These are phyloP conservation scores for Diaporthe batatas DNA, from an alignment of 2,329 filamentous ascomycete genomes.

Conservation along the genomic window DNA sequence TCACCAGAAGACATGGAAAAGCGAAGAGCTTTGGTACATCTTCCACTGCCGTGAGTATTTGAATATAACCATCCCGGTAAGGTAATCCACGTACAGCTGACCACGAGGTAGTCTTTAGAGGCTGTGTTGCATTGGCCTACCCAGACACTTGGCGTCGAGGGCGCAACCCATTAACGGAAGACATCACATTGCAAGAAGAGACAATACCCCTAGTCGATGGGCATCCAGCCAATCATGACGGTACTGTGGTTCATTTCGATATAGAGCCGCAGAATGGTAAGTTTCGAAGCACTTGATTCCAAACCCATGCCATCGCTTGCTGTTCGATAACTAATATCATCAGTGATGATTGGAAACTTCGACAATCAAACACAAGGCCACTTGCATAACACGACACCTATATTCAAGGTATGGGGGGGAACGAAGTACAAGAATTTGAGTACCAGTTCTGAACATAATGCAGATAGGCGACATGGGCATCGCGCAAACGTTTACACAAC, in stretches of 20 bases:
- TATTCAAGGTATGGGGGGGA: constrained; percentile 18
- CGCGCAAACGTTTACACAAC: background rate
- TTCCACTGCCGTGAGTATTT: constrained; percentile 25
- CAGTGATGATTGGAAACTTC: constrained; percentile 31
- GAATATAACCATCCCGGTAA: background rate
- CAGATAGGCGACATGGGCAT: constrained; percentile 34
- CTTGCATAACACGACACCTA: constrained; percentile 13
- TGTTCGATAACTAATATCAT: background rate
- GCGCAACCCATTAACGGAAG: background rate
- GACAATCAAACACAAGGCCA: constrained; percentile 10
- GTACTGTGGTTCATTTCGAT: constrained; percentile 27
- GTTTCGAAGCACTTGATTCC: background rate
- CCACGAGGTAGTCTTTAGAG: constrained; percentile 11
- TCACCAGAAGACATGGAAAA: background rate
- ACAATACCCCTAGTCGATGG: background rate
- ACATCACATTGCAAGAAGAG: constrained; percentile 24
- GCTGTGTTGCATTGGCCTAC: constrained; percentile 18
- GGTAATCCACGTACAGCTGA: background rate
- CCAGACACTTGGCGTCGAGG: background rate
- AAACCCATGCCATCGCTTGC: background rate
- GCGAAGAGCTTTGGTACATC: constrained; percentile 20
- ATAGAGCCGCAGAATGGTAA: constrained; percentile 26
- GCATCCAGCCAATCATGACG: background rate
- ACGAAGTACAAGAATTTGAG: background rate
- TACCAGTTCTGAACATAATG: background rate